phyloP scores from a whole-genome alignment of 2,329 filamentous ascomycete species.

The Alternaria sp. region DNA sequence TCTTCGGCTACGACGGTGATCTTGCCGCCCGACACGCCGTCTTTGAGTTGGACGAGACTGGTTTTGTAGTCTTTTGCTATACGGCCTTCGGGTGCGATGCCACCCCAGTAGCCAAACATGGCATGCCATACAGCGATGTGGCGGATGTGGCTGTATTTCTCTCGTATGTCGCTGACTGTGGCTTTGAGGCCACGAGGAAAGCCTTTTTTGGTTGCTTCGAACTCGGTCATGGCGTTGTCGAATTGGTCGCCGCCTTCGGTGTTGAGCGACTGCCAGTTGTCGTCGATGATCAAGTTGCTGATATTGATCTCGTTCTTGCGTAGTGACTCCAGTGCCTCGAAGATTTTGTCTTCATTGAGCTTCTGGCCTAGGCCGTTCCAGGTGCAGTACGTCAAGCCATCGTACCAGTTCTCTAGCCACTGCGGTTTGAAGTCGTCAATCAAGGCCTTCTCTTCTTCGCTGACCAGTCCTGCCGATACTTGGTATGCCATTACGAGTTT shows the following conservation, averaged over 20 bases:
- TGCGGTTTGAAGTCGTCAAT: slow-evolving; percentile 60
- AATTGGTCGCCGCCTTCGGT: slow-evolving; percentile 56
- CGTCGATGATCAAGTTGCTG: slow-evolving; percentile 90
- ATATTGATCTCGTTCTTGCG: slow-evolving; percentile 75
- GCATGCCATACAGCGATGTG: slow-evolving; percentile 96
- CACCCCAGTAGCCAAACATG: slow-evolving; percentile 71
- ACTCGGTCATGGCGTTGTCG: slow-evolving; percentile 69
- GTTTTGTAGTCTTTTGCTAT: slow-evolving; percentile 83
- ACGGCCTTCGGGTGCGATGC: slow-evolving; percentile 75
- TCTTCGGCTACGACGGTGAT: slow-evolving; percentile 77
- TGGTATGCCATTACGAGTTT: slow-evolving; percentile 62
- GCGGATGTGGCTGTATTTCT: slow-evolving; percentile 72
- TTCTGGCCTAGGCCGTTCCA: slow-evolving; percentile 92
- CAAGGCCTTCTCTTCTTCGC: slow-evolving; percentile 56
- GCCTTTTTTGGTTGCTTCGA: slow-evolving; percentile 80
- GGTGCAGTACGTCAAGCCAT: slow-evolving; percentile 92
- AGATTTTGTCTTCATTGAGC: slow-evolving; percentile 80
- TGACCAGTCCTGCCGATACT: slow-evolving; percentile 51
- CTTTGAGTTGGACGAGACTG: slow-evolving; percentile 61
- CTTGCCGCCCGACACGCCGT: slow-evolving; percentile 65
- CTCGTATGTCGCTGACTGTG: slow-evolving; percentile 72
- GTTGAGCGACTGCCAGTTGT: slow-evolving; percentile 73
- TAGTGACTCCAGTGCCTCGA: slow-evolving; percentile 75
- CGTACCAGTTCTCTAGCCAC: slow-evolving; percentile 90
- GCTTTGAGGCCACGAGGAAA: slow-evolving; percentile 83